Conservation (phyloP, 768 basidiomycete species). For the Chalciporus piperatus region DNA sequence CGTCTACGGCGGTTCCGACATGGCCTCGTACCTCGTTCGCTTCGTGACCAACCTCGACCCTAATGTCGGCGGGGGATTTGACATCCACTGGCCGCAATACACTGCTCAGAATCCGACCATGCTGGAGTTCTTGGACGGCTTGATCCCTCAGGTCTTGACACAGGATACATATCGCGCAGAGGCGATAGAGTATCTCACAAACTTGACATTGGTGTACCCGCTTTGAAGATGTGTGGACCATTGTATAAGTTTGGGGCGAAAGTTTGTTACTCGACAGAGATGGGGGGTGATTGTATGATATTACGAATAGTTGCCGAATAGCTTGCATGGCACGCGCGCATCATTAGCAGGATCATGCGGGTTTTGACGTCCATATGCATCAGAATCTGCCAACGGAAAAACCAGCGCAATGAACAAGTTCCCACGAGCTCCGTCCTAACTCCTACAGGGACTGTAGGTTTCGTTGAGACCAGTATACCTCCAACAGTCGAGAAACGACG, state of each 20-base stretch:
- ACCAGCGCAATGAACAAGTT: too few relatives aligned
- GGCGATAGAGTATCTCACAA: slow-evolving; percentile 35
- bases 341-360: too few relatives aligned
- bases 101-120: slow-evolving; percentile 32
- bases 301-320: too few relatives aligned
- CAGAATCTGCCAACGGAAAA: too few relatives aligned
- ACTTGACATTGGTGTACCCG: slow-evolving; percentile 3
- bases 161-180: slow-evolving; percentile 43
- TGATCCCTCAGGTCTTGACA: slow-evolving; percentile 33
- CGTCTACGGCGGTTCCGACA: slow-evolving; percentile 40
- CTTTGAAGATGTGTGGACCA: not conserved
- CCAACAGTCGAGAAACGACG: not conserved
- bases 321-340: too few relatives aligned
- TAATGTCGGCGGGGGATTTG: slow-evolving; percentile 31
- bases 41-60: slow-evolving; percentile 32
- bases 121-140: slow-evolving; percentile 40
- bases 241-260: too few relatives aligned
- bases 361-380: too few relatives aligned
- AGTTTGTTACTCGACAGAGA: too few relatives aligned
- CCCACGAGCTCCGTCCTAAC: too few relatives aligned
- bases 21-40: slow-evolving; percentile 36
- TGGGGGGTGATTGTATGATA: too few relatives aligned
- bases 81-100: slow-evolving; percentile 46
- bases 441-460: not conserved
- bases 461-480: not conserved